Percentiles rank a stretch among this genome's conserved stretches.
phyloP scores from a whole-genome alignment of 73 alveolate species.

The Paramecium tetraurelia region DNA sequence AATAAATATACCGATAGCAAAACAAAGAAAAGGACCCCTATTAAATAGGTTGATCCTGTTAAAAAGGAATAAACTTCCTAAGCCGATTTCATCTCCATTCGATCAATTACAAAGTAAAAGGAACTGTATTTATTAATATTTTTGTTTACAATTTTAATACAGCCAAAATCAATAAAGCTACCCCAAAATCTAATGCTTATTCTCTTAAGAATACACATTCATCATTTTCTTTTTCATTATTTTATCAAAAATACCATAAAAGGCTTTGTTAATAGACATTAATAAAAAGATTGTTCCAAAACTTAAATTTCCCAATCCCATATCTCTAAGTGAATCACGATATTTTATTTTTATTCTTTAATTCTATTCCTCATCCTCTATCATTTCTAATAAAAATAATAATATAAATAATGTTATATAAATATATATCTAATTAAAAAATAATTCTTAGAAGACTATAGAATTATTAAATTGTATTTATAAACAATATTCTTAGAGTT shows the following conservation, averaged over 20 bases:
- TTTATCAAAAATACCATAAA: background rate
- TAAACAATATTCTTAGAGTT: background rate
- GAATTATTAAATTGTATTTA: too few species aligned
- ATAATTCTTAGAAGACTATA: background rate
- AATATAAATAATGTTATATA: too few species aligned
- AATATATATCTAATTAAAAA: background rate
- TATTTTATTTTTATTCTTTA: background rate
- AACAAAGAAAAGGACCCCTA: background rate
- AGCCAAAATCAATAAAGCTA: background rate
- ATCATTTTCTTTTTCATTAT: background rate
- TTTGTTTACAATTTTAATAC: background rate
- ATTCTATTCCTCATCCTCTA: background rate
- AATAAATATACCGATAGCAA: background rate
- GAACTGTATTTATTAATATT: background rate
- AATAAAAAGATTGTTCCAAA: background rate
- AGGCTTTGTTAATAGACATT: background rate
- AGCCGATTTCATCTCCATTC: background rate
- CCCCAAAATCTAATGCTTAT: background rate
- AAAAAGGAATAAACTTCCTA: background rate
- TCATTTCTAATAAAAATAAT: background rate
- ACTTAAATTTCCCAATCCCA: background rate
- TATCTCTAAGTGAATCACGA: background rate
- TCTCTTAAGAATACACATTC: background rate
- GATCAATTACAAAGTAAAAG: background rate
- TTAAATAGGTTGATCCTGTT: background rate